These are phyloP conservation scores for Oidium heveae DNA, from an alignment of 2,329 filamentous ascomycete species.

Conservation along the genomic window DNA sequence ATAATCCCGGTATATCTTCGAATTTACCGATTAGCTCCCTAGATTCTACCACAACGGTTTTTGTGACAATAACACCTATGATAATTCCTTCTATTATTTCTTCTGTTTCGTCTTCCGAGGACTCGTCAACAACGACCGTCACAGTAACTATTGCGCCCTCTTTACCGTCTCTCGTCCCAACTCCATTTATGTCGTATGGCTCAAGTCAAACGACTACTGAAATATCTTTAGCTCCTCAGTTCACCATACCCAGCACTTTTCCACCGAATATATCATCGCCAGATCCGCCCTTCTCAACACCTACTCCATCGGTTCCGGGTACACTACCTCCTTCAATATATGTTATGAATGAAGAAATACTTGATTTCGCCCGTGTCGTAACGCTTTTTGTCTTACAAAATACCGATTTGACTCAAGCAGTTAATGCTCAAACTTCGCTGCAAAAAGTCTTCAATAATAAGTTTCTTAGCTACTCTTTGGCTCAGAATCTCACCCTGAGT, in stretches of 20 bases:
- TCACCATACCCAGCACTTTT: background rate
- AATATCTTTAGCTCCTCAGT: no score
- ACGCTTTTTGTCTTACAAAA: constrained; percentile 37
- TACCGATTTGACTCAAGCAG: constrained; percentile 23
- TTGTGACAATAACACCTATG: background rate
- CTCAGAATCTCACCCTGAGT: constrained; percentile 9
- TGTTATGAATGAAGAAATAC: constrained; percentile 24
- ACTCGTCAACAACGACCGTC: background rate
- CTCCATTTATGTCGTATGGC: no score
- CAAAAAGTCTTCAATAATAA: constrained; percentile 26
- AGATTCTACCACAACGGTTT: constrained; percentile 2
- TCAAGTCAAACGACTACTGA: background rate
- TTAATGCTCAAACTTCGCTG: constrained; percentile 26
- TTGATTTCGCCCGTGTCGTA: constrained; percentile 38
- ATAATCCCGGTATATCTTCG: background rate
- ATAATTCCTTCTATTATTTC: background rate
- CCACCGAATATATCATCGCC: background rate
- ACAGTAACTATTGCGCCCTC: background rate
- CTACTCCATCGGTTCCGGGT: constrained; percentile 2
- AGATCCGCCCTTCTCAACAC: background rate
- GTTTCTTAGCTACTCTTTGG: constrained; percentile 4
- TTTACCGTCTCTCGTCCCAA: background rate
- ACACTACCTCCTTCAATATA: constrained; percentile 16
- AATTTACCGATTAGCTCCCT: constrained; percentile 3
- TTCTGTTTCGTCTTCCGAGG: background rate